A percentile compares a stretch with the other conserved stretches of the same genome.
phyloP scores from a whole-genome alignment of 164 flowering plant genomes.

The Aristolochia californica region DNA sequence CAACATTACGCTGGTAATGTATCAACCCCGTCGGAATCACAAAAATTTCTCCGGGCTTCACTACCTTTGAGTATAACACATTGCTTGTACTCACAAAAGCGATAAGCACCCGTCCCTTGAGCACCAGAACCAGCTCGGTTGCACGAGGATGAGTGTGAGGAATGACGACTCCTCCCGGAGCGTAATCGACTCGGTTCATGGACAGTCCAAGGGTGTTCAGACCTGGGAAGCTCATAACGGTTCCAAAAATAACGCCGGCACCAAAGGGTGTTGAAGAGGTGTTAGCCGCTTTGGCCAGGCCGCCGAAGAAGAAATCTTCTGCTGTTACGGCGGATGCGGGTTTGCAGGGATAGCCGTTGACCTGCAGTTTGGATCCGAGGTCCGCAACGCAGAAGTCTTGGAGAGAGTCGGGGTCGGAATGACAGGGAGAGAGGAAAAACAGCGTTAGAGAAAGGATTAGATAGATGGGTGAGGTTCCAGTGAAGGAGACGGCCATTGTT shows the following conservation, averaged over 20 bases:
- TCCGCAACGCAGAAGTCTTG: constrained; percentile 65
- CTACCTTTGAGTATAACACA: constrained; percentile 37
- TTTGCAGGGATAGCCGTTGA: constrained; percentile 68
- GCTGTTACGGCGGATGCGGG: constrained; percentile 32
- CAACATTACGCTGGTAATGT: constrained; percentile 56
- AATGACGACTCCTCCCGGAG: constrained; percentile 45
- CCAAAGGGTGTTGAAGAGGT: constrained; percentile 26
- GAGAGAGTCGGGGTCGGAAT: constrained; percentile 42
- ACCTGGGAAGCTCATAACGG: constrained; percentile 49
- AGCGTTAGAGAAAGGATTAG: constrained; percentile 9
- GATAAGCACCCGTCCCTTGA: constrained; percentile 39
- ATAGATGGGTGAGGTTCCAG: not conserved
- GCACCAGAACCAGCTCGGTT: constrained; percentile 34
- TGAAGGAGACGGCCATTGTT: not conserved
- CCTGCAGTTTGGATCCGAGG: constrained; percentile 9
- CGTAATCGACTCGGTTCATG: constrained; percentile 51
- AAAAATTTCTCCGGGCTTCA: constrained; percentile 51
- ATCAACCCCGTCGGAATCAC: constrained; percentile 56
- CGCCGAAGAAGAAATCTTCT: constrained; percentile 53
- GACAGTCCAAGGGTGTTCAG: constrained; percentile 63
- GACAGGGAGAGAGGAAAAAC: constrained; percentile 16
- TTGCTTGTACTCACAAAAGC: constrained; percentile 46
- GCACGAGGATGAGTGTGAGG: constrained; percentile 72
- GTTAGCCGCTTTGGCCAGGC: constrained; percentile 35
- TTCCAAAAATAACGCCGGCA: constrained; percentile 20